Evolutionary conservation across 164 flowering plant species (phyloP).

Genomic region (Vitis rotundifolia): DNA sequence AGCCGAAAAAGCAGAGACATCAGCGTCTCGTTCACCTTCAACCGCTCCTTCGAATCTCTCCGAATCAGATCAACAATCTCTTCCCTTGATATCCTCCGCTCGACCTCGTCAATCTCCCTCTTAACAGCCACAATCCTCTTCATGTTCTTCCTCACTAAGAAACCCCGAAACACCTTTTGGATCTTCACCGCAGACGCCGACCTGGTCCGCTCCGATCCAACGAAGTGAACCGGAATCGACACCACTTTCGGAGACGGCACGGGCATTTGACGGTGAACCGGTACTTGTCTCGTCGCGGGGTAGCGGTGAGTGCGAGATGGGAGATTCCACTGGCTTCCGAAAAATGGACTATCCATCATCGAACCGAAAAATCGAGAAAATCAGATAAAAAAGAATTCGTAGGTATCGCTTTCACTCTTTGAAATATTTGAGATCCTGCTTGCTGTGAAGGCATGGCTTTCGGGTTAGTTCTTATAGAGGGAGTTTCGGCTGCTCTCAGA

Average conservation of each 20-base stretch:
- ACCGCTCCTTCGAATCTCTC: conserved; percentile 49
- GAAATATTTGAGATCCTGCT: not conserved
- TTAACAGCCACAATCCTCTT: conserved; percentile 40
- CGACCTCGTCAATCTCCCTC: conserved; percentile 50
- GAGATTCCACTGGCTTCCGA: conserved; percentile 5
- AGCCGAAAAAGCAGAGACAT: conserved; percentile 62
- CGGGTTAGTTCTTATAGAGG: not conserved
- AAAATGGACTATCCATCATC: conserved; percentile 26
- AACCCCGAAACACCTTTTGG: conserved; percentile 71
- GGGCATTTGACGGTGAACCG: conserved; percentile 5
- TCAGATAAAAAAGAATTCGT: too few relatives aligned
- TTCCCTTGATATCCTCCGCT: conserved; percentile 27
- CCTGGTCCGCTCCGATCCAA: conserved; percentile 25
- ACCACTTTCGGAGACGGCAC: conserved; percentile 37
- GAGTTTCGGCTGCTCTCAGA: not conserved
- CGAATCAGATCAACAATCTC: conserved; percentile 41
- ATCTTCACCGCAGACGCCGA: conserved; percentile 50
- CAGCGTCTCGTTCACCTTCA: conserved; percentile 59
- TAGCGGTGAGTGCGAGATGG: conserved; percentile 18
- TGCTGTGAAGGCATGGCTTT: too few relatives aligned
- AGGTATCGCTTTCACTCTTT: too few relatives aligned
- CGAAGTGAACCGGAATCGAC: conserved; percentile 51
- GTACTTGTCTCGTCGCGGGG: not conserved
- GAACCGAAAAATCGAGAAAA: too few relatives aligned
- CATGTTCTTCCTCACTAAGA: conserved; percentile 54